Evolutionary conservation across 108 stramenopile species (phyloP).

Genomic region (Pseudonitzschia pungens): DNA sequence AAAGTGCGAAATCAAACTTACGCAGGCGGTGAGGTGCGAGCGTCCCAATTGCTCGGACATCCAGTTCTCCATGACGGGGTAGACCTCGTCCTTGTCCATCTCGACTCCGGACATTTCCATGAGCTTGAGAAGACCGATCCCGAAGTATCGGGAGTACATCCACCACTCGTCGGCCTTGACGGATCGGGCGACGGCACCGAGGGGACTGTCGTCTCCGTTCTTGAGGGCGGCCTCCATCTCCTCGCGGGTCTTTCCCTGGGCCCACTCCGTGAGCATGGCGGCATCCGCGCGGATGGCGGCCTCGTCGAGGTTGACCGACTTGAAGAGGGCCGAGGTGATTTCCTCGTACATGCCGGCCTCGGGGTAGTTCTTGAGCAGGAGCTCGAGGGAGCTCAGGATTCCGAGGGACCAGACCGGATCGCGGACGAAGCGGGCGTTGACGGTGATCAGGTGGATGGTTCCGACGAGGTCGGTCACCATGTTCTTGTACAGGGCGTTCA

Average conservation of each 20-base stretch:
- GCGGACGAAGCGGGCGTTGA: slow-evolving; percentile 88
- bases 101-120: slow-evolving; percentile 85
- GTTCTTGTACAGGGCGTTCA: slow-evolving; percentile 92
- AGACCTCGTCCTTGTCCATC: slow-evolving; percentile 88
- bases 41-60: slow-evolving; percentile 74
- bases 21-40: slow-evolving; percentile 83
- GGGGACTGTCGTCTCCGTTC: slow-evolving; percentile 68
- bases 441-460: slow-evolving; percentile 88
- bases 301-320: slow-evolving; percentile 79
- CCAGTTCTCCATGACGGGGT: slow-evolving; percentile 89
- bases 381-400: slow-evolving; percentile 64
- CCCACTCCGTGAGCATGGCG: slow-evolving; percentile 73
- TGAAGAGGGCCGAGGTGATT: slow-evolving; percentile 77
- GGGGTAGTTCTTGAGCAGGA: slow-evolving; percentile 91
- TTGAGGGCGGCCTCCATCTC: slow-evolving; percentile 80
- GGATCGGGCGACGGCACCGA: slow-evolving; percentile 59
- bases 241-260: slow-evolving; percentile 81
- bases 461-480: slow-evolving; percentile 91
- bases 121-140: slow-evolving; percentile 78
- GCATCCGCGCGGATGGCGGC: slow-evolving; percentile 82
- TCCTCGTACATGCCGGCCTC: slow-evolving; percentile 75
- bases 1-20: slow-evolving; percentile 48
- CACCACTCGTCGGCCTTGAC: slow-evolving; percentile 86
- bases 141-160: slow-evolving; percentile 91
- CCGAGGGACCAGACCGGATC: slow-evolving; percentile 87